phyloP scores from a whole-genome alignment of 2,329 filamentous ascomycete genomes.

The Westerdykella aurantiaca region DNA sequence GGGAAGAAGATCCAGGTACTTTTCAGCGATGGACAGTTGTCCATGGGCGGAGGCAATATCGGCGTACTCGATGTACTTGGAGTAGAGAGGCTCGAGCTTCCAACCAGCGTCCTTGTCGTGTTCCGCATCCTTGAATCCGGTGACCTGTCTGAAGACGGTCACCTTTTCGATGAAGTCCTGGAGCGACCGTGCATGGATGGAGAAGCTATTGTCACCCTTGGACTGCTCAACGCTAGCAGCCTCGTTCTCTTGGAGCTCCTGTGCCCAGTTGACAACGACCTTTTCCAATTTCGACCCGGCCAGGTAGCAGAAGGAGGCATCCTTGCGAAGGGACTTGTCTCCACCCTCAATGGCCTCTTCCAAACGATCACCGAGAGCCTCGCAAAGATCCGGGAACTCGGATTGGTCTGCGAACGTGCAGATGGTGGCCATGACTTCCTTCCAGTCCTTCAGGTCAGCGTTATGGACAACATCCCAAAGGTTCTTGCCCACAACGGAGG shows the following conservation, averaged over 20 bases:
- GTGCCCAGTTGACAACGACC: constrained; percentile 89
- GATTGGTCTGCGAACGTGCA: constrained; percentile 90
- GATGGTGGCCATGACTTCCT: constrained; percentile 89
- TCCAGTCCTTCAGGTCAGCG: constrained; percentile 88
- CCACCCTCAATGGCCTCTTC: constrained; percentile 59
- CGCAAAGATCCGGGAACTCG: constrained; percentile 92
- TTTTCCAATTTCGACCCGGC: constrained; percentile 96
- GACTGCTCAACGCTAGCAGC: constrained; percentile 64
- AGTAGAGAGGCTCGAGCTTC: constrained; percentile 84
- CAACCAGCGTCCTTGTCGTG: constrained; percentile 66
- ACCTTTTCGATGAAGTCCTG: constrained; percentile 98
- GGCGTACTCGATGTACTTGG: constrained; percentile 95
- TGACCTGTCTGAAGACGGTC: constrained; percentile 89
- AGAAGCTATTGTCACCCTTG: constrained; percentile 74
- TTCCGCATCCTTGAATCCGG: constrained; percentile 81
- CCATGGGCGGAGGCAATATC: constrained; percentile 91
- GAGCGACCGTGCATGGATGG: constrained; percentile 79
- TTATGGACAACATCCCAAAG: constrained; percentile 98
- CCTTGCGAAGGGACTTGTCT: constrained; percentile 57
- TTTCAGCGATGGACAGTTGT: constrained; percentile 77
- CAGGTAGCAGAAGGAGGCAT: constrained; percentile 94
- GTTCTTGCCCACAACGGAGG: constrained; percentile 92
- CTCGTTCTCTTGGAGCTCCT: constrained; percentile 81
- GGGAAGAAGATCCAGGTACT: constrained; percentile 84
- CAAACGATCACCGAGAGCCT: constrained; percentile 87